These are phyloP conservation scores for Thalassiosira profunda DNA, from an alignment of 108 stramenopile genomes.

Conservation along the genomic window DNA sequence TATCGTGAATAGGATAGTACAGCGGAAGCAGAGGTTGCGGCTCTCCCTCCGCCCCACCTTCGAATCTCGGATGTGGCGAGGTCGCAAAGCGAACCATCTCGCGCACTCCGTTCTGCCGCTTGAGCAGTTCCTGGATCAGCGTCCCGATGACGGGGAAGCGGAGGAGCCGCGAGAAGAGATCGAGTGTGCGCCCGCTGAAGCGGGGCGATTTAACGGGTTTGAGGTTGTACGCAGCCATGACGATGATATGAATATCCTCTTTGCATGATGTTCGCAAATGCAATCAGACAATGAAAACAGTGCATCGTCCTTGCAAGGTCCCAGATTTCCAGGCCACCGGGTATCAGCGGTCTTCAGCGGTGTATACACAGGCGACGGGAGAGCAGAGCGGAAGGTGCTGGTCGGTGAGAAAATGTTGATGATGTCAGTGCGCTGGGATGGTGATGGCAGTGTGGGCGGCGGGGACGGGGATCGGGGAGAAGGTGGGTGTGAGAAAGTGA, in stretches of 20 bases:
- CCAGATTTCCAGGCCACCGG: too few relatives aligned
- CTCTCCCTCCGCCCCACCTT: background rate
- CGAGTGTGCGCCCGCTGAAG: background rate
- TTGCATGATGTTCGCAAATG: too few relatives aligned
- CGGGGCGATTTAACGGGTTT: constrained; percentile 9
- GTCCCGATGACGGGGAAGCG: constrained; percentile 14
- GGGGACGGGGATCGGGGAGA: too few relatives aligned
- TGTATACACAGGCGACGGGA: too few relatives aligned
- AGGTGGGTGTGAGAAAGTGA: too few relatives aligned
- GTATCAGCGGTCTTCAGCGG: too few relatives aligned
- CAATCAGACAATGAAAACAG: too few relatives aligned
- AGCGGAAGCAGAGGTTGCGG: constrained; percentile 22
- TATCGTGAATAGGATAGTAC: constrained; percentile 51
- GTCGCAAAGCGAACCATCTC: constrained; percentile 7
- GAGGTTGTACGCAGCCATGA: constrained; percentile 21
- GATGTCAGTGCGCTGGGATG: too few relatives aligned
- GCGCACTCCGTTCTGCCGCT: constrained; percentile 9
- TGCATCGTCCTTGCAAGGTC: too few relatives aligned
- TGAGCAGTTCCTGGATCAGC: constrained; percentile 1
- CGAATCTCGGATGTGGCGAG: background rate
- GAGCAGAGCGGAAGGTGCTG: too few relatives aligned
- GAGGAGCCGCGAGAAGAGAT: constrained; percentile 10
- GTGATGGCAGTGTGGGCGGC: too few relatives aligned
- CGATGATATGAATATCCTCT: background rate
- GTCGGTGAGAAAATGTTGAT: too few relatives aligned